Conservation (phyloP, 768 basidiomycete genomes). For the Phanerodontia chrysosporium region DNA sequence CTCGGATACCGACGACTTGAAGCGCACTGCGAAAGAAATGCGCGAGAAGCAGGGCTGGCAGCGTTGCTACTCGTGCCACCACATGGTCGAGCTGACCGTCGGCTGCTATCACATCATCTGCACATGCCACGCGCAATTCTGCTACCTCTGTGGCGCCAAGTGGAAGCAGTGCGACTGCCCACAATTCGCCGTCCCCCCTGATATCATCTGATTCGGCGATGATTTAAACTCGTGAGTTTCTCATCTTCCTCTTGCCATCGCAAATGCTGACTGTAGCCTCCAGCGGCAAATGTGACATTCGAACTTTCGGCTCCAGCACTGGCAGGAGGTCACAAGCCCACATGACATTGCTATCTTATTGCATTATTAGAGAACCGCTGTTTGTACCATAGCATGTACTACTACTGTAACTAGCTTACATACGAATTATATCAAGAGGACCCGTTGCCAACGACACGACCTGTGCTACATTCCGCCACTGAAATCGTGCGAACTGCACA, state of each 20-base stretch:
- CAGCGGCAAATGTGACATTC: background rate
- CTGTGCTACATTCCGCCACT: slow-evolving; percentile 7
- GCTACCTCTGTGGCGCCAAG: slow-evolving; percentile 24
- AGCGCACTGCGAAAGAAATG: slow-evolving; percentile 3
- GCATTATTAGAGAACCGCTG: background rate
- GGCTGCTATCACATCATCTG: slow-evolving; percentile 26
- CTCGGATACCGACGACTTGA: slow-evolving; percentile 11
- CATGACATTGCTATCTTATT: background rate
- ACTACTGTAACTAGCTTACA: slow-evolving; percentile 3
- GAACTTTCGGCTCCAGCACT: background rate
- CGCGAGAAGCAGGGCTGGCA: slow-evolving; percentile 16
- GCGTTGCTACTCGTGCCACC: slow-evolving; percentile 18
- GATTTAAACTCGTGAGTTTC: background rate
- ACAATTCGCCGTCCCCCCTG: slow-evolving; percentile 8
- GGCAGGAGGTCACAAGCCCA: background rate
- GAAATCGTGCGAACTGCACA: background rate
- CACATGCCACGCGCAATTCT: slow-evolving; percentile 24
- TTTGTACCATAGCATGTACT: background rate
- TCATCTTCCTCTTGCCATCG: background rate
- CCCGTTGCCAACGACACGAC: too few species aligned
- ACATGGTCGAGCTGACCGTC: slow-evolving; percentile 14
- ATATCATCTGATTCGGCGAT: background rate
- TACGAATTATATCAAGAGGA: too few species aligned
- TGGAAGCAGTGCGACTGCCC: slow-evolving; percentile 24
- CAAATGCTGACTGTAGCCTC: background rate